These are phyloP conservation scores for Juglanconis sp. DNA, from an alignment of 2,329 filamentous ascomycete species.

Conservation along the genomic window DNA sequence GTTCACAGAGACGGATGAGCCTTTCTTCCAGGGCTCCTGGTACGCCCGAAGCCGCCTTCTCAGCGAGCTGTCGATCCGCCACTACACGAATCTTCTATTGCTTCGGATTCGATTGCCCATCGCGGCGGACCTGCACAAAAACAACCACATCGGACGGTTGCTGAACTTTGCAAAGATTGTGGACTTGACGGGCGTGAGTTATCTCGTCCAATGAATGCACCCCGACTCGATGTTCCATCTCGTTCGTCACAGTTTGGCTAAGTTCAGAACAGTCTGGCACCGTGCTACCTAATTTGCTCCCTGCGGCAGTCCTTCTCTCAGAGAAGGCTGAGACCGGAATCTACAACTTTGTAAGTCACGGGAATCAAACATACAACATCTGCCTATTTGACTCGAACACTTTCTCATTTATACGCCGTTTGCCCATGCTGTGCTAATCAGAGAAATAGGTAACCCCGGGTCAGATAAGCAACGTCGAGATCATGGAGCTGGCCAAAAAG, in stretches of 20 bases:
- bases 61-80: constrained; percentile 13
- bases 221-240: too few relatives aligned
- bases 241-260: too few relatives aligned
- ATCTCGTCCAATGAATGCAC: too few relatives aligned
- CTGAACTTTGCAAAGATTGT: constrained; percentile 12
- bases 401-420: not conserved
- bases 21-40: constrained; percentile 12
- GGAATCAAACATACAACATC: not conserved
- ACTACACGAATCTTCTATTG: constrained; percentile 14
- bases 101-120: constrained; percentile 10
- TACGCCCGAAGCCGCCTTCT: constrained; percentile 12
- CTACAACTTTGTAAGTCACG: constrained; percentile 9
- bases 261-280: not conserved
- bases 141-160: constrained; percentile 7
- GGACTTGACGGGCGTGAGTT: not conserved
- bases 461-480: constrained; percentile 10
- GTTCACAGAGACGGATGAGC: constrained; percentile 16
- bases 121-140: constrained; percentile 8
- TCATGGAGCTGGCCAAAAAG: constrained; percentile 17
- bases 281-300: constrained; percentile 13
- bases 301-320: constrained; percentile 9
- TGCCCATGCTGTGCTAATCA: not conserved
- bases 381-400: not conserved
- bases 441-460: not conserved
- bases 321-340: constrained; percentile 12